Evolutionary conservation across 768 basidiomycete species (phyloP).

Genomic region (Auriculariales sp.): DNA sequence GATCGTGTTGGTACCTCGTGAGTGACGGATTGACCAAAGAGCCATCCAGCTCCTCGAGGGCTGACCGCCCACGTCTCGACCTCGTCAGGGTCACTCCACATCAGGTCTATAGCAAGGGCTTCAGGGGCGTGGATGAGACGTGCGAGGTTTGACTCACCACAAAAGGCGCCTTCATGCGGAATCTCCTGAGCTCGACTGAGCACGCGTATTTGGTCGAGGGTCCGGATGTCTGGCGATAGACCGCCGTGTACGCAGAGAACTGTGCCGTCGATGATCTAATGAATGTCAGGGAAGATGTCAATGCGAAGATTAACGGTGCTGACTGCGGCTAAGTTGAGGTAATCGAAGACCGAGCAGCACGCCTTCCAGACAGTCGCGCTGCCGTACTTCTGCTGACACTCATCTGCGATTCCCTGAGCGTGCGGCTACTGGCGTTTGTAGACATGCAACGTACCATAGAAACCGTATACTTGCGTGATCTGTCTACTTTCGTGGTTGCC

Average conservation of each 20-base stretch:
- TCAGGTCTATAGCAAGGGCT: conserved; percentile 47
- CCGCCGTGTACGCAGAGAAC: conserved; percentile 93
- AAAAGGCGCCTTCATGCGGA: conserved; percentile 97
- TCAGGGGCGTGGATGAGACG: no score
- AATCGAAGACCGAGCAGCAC: conserved; percentile 94
- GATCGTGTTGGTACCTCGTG: conserved; percentile 41
- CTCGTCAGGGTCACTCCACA: conserved; percentile 98
- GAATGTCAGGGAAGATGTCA: no score
- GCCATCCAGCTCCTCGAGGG: conserved; percentile 90
- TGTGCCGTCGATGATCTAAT: conserved; percentile 90
- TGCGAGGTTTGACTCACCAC: conserved; percentile 36
- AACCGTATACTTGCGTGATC: conserved; percentile 96
- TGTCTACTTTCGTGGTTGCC: conserved; percentile 96
- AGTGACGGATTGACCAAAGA: conserved; percentile 79
- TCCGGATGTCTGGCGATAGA: conserved; percentile 88
- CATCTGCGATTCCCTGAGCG: conserved; percentile 37
- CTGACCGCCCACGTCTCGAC: conserved; percentile 95
- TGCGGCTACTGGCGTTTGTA: background rate
- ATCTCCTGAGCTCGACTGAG: conserved; percentile 90
- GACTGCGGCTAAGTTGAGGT: conserved; percentile 86
- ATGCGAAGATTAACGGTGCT: no score
- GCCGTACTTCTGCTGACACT: conserved; percentile 97
- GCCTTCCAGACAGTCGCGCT: conserved; percentile 93
- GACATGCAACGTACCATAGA: conserved; percentile 55
- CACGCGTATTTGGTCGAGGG: conserved; percentile 86